Conservation (phyloP, 257 asterid species). For the Capsicum chinense region DNA sequence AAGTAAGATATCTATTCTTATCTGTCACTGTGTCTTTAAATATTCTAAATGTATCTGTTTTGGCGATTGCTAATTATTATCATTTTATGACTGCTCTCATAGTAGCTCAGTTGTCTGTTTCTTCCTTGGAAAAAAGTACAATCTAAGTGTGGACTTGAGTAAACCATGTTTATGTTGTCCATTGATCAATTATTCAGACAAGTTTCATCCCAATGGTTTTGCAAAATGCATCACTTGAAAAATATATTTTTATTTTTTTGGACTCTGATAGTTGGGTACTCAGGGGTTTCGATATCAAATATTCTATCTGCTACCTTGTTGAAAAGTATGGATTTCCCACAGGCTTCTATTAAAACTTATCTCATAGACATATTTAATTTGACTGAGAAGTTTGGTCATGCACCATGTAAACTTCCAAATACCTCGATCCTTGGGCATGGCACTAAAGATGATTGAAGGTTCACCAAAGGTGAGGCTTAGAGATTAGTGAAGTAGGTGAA, state of each 20-base stretch:
- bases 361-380: neutral
- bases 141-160: neutral
- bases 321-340: neutral
- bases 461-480: neutral
- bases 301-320: neutral
- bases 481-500: neutral
- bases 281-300: neutral
- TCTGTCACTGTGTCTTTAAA: neutral
- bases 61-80: constrained; percentile 10
- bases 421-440: neutral
- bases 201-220: neutral
- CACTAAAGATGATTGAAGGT: neutral
- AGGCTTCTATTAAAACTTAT: neutral
- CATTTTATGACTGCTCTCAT: neutral
- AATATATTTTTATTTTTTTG: neutral
- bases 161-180: neutral
- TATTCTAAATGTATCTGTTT: neutral
- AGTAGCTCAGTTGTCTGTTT: neutral
- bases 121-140: neutral
- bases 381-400: neutral
- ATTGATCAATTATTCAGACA: neutral
- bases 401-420: neutral
- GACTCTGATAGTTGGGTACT: neutral
- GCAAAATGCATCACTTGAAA: neutral
- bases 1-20: constrained; percentile 57